A percentile compares a stretch with the other conserved stretches of the same genome.
These are phyloP conservation scores for Quercus parvula DNA, from an alignment of 306 rosid species.

Conservation along the genomic window DNA sequence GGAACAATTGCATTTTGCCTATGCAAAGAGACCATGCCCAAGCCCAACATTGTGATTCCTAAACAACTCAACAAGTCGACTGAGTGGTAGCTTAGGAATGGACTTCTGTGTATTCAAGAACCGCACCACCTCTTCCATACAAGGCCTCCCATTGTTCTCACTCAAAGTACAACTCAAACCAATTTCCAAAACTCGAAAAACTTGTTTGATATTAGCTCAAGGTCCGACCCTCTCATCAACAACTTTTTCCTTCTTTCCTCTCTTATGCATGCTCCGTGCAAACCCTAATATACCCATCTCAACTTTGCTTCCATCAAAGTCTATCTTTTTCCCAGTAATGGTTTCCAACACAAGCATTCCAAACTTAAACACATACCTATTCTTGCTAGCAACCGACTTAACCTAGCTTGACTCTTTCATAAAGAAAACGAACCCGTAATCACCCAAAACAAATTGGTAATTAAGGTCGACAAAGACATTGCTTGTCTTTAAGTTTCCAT, in stretches of 20 bases:
- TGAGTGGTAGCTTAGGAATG: neutral
- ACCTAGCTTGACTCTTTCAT: neutral
- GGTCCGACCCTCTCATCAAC: neutral
- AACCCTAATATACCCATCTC: neutral
- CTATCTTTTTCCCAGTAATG: neutral
- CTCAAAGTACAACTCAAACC: neutral
- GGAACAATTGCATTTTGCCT: too few relatives aligned
- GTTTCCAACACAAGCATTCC: slow-evolving; percentile 2
- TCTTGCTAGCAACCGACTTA: neutral
- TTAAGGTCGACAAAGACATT: neutral
- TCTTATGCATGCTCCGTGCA: neutral
- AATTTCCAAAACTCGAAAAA: neutral
- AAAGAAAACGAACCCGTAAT: neutral
- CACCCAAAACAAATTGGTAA: neutral
- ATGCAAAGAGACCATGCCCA: too few relatives aligned
- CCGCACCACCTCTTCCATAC: slow-evolving; percentile 10
- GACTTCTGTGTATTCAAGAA: neutral
- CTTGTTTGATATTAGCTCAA: neutral
- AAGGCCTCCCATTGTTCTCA: neutral
- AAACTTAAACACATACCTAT: neutral
- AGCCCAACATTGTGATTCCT: neutral
- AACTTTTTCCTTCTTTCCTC: neutral
- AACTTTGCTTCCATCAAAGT: neutral
- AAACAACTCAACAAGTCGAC: neutral
- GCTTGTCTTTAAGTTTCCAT: slow-evolving; percentile 4